phyloP scores from a whole-genome alignment of 257 asterid species.

The Solanum clarkiae region DNA sequence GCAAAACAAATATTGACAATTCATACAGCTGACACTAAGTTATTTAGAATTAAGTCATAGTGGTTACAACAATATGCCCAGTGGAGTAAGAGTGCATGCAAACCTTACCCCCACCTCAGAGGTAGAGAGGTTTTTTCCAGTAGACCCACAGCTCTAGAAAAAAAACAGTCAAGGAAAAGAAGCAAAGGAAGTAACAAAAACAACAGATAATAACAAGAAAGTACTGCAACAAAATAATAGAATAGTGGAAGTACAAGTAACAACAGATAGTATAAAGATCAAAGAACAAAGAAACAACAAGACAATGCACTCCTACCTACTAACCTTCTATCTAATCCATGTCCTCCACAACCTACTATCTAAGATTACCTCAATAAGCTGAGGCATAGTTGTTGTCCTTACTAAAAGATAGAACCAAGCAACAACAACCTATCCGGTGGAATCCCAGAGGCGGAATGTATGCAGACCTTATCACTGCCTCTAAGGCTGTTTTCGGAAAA shows the following conservation, averaged over 20 bases:
- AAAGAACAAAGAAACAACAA: neutral
- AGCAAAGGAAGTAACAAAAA: neutral
- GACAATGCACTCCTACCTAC: neutral
- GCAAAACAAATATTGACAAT: neutral
- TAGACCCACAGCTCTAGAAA: neutral
- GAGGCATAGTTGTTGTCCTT: neutral
- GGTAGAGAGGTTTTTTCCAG: neutral
- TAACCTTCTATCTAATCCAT: neutral
- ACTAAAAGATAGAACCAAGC: neutral
- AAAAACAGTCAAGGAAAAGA: neutral
- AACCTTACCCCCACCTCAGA: neutral
- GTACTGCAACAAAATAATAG: no score
- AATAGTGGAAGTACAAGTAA: no score
- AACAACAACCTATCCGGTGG: no score
- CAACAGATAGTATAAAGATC: neutral
- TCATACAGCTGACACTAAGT: neutral
- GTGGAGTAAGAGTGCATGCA: neutral
- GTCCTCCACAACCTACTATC: neutral
- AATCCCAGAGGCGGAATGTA: no score
- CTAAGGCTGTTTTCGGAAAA: no score
- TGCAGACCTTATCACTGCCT: no score
- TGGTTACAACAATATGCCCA: neutral
- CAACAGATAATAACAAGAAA: neutral
- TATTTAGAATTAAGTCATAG: neutral
- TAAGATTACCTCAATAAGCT: neutral